phyloP scores from a whole-genome alignment of 1,284 basidiomycete species.

The Leccinum subrobustum region DNA sequence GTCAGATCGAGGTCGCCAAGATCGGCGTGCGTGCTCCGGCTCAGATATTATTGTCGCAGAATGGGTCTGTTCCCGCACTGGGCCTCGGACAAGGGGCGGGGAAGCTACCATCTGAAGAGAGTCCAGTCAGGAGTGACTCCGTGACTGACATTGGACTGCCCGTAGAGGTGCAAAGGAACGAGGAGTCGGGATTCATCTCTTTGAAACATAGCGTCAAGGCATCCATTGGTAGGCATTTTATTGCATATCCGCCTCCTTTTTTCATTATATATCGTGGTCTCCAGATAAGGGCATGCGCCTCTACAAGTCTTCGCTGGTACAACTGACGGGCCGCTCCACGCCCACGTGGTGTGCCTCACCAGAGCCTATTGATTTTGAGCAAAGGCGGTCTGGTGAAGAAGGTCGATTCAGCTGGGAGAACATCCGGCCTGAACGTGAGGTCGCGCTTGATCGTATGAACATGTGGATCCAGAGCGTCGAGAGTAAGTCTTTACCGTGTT shows the following conservation, averaged over 20 bases:
- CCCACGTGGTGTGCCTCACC: constrained; percentile 35
- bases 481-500: constrained; percentile 47
- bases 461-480: constrained; percentile 78
- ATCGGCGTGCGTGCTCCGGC: constrained; percentile 29
- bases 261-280: neutral
- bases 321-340: constrained; percentile 43
- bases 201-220: constrained; percentile 67
- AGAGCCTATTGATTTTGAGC: constrained; percentile 35
- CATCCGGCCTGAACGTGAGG: constrained; percentile 36
- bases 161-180: constrained; percentile 20
- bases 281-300: constrained; percentile 46
- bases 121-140: constrained; percentile 6
- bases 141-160: constrained; percentile 29
- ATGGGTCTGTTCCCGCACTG: constrained; percentile 24
- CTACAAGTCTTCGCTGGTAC: constrained; percentile 52
- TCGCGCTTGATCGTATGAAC: constrained; percentile 63
- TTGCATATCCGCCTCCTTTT: neutral
- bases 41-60: constrained; percentile 27
- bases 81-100: constrained; percentile 6
- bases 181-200: constrained; percentile 30
- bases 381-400: constrained; percentile 33
- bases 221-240: constrained; percentile 56
- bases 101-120: constrained; percentile 11
- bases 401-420: constrained; percentile 36
- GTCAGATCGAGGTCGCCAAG: constrained; percentile 32